Evolutionary conservation across 768 basidiomycete genomes (phyloP), one percentile per base, ranked within the genome.

Genomic region (Tulasnella sp.): DNA sequence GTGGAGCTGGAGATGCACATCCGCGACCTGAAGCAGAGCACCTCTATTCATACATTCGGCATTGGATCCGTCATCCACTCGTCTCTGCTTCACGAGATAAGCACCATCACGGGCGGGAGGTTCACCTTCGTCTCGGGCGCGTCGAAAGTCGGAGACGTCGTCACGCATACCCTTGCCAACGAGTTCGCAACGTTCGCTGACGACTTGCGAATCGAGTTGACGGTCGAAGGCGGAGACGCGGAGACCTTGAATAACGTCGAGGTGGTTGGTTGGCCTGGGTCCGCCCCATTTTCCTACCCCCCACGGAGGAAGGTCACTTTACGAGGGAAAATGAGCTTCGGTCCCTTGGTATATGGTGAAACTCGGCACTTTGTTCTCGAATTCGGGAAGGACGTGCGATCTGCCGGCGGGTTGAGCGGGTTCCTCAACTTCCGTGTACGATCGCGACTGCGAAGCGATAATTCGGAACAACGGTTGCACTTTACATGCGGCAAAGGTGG

Each of bases 11-110:
- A 71, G 32, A 62, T 35, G 17, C 67, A 75, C 42, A 34, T 75
- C 19, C 65, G 69, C 32, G 37, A 47, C 6, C 66, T 67, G 26
- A 41, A n/a, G 19, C 34, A 40, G 14, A 44, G n/a, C 19, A 47
- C 74, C 29, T 71, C 35, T 52, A 74, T 75, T 69, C 71, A 72
- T 64, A 74, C 73, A 32, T 75, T 74, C 35, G 75, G 75, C 4
- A 67, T 75, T 29, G 75, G 75, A 9, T 75, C 74, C 41, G 29
- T 35, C 7, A 69, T 75, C 26, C 62, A 75, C 52, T 75, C 75
- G 1, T 62, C 65, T 37, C 69, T 75, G 22, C 75, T 75, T 14
- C 36, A 44, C 36, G 34, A 73, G 16, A 65, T 75, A 17, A 59
- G 73, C 22, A 62, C 40, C 35, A 44, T 74, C 4, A 73, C 69